These are phyloP conservation scores for Ensete ventricosum DNA, from an alignment of 176 grass and related monocot species.

Conservation along the genomic window DNA sequence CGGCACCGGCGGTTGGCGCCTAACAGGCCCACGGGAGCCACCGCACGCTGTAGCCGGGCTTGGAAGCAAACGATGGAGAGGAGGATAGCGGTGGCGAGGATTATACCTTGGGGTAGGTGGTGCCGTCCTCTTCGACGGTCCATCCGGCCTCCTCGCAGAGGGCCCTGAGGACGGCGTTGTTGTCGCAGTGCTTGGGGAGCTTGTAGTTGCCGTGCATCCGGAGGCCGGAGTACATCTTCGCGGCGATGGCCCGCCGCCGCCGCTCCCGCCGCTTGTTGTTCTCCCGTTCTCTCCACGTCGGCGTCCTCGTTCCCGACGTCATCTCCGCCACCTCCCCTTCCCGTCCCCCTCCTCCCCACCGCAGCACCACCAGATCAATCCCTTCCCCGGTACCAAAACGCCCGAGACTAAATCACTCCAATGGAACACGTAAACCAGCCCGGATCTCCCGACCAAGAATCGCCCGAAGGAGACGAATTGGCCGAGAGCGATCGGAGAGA, in stretches of 20 bases:
- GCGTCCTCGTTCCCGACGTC: slow-evolving; percentile 19
- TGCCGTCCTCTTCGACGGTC: slow-evolving; percentile 24
- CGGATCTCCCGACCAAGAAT: neutral
- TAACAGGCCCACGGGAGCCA: neutral
- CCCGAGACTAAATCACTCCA: neutral
- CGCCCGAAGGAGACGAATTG: neutral
- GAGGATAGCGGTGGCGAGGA: neutral
- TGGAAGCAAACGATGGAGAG: neutral
- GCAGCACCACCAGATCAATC: neutral
- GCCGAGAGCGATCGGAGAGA: too few species aligned
- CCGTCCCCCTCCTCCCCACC: neutral
- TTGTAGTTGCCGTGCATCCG: slow-evolving; percentile 21
- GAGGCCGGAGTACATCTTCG: slow-evolving; percentile 25
- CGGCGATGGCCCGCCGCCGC: slow-evolving; percentile 21
- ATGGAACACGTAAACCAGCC: neutral
- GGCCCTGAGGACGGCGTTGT: slow-evolving; percentile 26
- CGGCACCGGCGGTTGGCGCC: neutral
- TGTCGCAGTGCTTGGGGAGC: slow-evolving; percentile 33
- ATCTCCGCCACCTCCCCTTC: neutral
- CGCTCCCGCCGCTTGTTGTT: slow-evolving; percentile 32
- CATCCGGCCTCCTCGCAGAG: slow-evolving; percentile 26
- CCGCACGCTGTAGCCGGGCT: neutral
- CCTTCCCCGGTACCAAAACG: neutral
- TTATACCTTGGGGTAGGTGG: slow-evolving; percentile 25
- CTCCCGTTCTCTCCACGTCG: slow-evolving; percentile 28